Evolutionary conservation across 495 filamentous ascomycete species (phyloP).

Genomic region (Penicillium maclennaniae): DNA sequence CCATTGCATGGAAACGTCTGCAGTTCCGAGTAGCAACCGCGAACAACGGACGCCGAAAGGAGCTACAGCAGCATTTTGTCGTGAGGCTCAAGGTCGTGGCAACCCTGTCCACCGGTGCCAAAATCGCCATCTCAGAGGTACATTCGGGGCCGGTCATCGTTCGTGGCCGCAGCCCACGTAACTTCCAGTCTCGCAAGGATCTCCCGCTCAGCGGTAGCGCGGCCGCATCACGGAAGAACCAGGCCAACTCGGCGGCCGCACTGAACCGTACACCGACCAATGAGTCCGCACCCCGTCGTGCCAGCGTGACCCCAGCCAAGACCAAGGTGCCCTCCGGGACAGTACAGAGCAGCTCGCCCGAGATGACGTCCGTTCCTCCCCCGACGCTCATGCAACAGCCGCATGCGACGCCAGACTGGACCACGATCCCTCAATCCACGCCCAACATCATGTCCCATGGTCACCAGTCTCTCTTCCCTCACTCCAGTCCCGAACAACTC

Average conservation of each 20-base stretch:
- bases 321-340: slow-evolving; percentile 39
- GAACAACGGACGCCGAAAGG: slow-evolving; percentile 72
- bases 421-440: slow-evolving; percentile 31
- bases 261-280: slow-evolving; percentile 46
- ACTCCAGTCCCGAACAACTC: slow-evolving; percentile 50
- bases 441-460: slow-evolving; percentile 27
- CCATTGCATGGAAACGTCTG: slow-evolving; percentile 84
- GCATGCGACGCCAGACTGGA: slow-evolving; percentile 39
- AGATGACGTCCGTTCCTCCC: slow-evolving; percentile 36
- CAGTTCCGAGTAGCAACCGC: slow-evolving; percentile 93
- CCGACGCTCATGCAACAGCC: slow-evolving; percentile 32
- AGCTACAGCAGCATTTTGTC: slow-evolving; percentile 79
- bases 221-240: slow-evolving; percentile 58
- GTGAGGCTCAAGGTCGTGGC: slow-evolving; percentile 70
- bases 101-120: slow-evolving; percentile 64
- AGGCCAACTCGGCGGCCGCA: slow-evolving; percentile 32
- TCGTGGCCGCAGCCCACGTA: slow-evolving; percentile 71
- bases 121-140: slow-evolving; percentile 65
- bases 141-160: slow-evolving; percentile 75
- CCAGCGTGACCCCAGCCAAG: slow-evolving; percentile 52
- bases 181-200: slow-evolving; percentile 75
- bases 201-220: slow-evolving; percentile 69
- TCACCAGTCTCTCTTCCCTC: slow-evolving; percentile 46
- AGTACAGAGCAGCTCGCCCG: slow-evolving; percentile 38
- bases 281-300: slow-evolving; percentile 39